Base-by-base conservation (phyloP, 176 grass and related monocot genomes). In the Carex parvula region DNA sequence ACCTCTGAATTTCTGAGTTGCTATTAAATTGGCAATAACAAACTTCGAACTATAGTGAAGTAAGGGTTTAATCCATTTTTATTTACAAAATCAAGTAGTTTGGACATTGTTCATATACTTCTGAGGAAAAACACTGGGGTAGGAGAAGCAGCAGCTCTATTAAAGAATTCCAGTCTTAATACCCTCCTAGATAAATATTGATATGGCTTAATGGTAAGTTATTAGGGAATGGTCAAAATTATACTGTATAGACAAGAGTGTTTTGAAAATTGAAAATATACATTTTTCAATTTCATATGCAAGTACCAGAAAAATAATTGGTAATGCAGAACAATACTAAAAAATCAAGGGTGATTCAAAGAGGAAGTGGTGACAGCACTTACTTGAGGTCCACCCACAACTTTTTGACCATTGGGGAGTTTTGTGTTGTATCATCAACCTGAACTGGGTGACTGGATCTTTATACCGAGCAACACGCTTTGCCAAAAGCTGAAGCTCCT, bases 401-500 rank as follows among this genome's bases (percentile, higher is more conserved):
- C 96, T 99, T 89, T 94, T 91, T 78, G 96, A 95, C 96, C 96
- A 99, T 75, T 99, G 96, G 42, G 93, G 93, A 78, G 89, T 93
- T 90, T 99, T 99, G 76, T 99, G 94, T 86, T 94, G 93, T 68
- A 85, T 85, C 55, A 95, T 87, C 80, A 99, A 90, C 22, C 96
- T 88, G 61, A 95, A 99, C 84, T 99, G 93, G 66, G 88, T 90
- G 87, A 99, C 87, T 80, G 96, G 96, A 88, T 99, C 93, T 95
- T 95, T 95, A 87, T 94, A 99, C 46, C 91, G 96, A 88, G 82
- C 88, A 88, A 99, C 93, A 24, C 96, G 91, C 81, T 92, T 95
- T 75, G 93, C 89, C 80, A 99, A 90, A 81, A 90, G 90, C 79
- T 99, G 96, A 85, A 99, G 96, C 89, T 95, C 93, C 89, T 99